Evolutionary conservation across 805 yeast genomes (phyloP), one percentile per base, ranked within the genome.

Genomic region (Candida coquimbonensis): DNA sequence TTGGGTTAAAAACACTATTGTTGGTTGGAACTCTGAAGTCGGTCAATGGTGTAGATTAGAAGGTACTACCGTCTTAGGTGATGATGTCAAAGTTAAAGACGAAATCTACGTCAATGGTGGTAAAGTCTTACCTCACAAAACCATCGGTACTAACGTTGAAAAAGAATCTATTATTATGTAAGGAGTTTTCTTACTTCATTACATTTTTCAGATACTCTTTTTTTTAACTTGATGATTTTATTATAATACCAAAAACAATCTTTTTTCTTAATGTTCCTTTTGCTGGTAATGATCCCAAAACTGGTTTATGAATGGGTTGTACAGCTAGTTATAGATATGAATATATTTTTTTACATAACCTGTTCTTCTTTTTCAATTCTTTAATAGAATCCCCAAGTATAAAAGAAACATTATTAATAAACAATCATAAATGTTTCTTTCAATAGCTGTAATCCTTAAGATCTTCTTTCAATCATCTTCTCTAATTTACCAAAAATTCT

Each of bases 51-150:
- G 97, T 55, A 88, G 99, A 78, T 80, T 93, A 54, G 98, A 93
- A 73, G 96, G 96, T 75, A 87, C 82, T 62, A 87, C 97, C 53
- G 99, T 93, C 50, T 80, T 93, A 63, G 99, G 99, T 75, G 99
- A 93, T 70, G 99, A 93, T 59, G 99, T 93, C 56, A 95, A 90
- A 68, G 88, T 93, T 67, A 88, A 91, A 77, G 97, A 93, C 68
- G 99, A 91, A 78, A 80, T 93, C 68, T 93, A 93, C 79, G 95
- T 93, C 62, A 93, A 93, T 72, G 99, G 99, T 72, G 99, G 97
- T 73, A 89, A 93, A 70, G 97, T 93, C 56, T 81, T 93, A 66
- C 99, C 99, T 58, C 99, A 93, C 81, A 93, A 93, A 79, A 77
- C 96, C 52, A 91, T 93, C 69, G 84, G 96, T 54, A 78, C 89